Evolutionary conservation across 2,329 filamentous ascomycete genomes (phyloP), one percentile per base, ranked within the genome.

Genomic region (Rhytidhysteron rufulum): DNA sequence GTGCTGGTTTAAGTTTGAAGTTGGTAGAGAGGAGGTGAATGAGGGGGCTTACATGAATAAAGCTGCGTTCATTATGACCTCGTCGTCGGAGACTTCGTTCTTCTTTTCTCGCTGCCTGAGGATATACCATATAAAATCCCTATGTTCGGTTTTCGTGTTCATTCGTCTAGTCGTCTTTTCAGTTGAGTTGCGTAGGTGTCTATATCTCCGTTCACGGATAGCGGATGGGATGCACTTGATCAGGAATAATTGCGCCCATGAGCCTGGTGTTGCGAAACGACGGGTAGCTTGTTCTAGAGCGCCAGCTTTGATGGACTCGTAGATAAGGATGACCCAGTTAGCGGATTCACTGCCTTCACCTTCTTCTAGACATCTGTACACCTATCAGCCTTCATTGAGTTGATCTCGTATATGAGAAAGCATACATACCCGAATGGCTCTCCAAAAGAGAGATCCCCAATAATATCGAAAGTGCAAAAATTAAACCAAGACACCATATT

Each of bases 61-160:
- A 1, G 54, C 60, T 15, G 52, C 52, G 30, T 61, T 61, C 54
- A 59, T 54, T 31, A 59, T 58, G 13, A 62, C 50, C 34, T 61
- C 58, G 38, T 58, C 47, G 25, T 61, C 56, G 21, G 45, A 51
- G 19, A 62, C 55, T 36, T 63, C 59, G 36, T 62, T 55, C 44
- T 58, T 63, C 50, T 62, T 60, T 29, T 54, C 48, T 19, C 53
- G 51, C 34, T 63, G 53, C 42, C 54, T 58, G 6, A 63, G 42
- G 17, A 61, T 60, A 35, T 60, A 58, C 55, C 57, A 63, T 34
- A 63, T 61, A 43, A 63, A 63, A 47, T 63, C 60, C 11, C 57
- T 43, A 40, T 63, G 59, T 17, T 61, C 56, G 5, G 51, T 59
- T 38, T 62, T 56, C 16, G 41, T 50, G 8, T 46, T 47, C 41